Conservation (phyloP, 306 rosid species). For the Medicago lupulina region DNA sequence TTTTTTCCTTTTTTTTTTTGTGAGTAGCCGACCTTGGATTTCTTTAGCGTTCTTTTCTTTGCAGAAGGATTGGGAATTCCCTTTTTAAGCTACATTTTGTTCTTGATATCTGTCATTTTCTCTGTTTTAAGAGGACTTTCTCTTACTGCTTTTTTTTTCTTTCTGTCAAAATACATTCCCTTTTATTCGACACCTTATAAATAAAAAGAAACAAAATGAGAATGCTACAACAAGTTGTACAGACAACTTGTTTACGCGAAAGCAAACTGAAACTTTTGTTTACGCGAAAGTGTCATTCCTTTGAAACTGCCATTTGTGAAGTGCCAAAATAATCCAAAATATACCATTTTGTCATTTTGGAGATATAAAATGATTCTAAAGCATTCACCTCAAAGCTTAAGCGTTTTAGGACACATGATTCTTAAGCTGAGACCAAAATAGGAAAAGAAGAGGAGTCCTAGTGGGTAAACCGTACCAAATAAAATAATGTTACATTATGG, state of each 20-base stretch:
- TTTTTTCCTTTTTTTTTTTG: background rate
- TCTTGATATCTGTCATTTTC: background rate
- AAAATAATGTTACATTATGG: too few species aligned
- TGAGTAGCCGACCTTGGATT: constrained; percentile 8
- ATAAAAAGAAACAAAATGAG: background rate
- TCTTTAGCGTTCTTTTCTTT: background rate
- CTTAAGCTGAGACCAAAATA: too few species aligned
- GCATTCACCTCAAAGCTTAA: background rate
- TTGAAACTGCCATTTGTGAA: too few species aligned
- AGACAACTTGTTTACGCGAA: background rate
- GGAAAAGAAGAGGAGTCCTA: too few species aligned
- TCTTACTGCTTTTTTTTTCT: background rate
- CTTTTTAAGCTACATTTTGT: background rate
- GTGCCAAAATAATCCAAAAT: background rate
- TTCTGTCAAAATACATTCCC: constrained; percentile 1
- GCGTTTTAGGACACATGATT: background rate
- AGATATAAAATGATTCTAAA: background rate
- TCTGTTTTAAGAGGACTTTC: background rate
- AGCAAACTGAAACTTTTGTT: background rate
- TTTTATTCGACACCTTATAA: background rate
- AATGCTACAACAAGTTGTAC: constrained; percentile 2
- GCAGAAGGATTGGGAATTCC: background rate
- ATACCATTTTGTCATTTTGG: background rate
- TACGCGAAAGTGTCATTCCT: background rate
- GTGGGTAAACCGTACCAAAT: too few species aligned